Evolutionary conservation across 2,329 filamentous ascomycete genomes (phyloP), one percentile per base, ranked within the genome.

Genomic region (Botrytis squamosa): DNA sequence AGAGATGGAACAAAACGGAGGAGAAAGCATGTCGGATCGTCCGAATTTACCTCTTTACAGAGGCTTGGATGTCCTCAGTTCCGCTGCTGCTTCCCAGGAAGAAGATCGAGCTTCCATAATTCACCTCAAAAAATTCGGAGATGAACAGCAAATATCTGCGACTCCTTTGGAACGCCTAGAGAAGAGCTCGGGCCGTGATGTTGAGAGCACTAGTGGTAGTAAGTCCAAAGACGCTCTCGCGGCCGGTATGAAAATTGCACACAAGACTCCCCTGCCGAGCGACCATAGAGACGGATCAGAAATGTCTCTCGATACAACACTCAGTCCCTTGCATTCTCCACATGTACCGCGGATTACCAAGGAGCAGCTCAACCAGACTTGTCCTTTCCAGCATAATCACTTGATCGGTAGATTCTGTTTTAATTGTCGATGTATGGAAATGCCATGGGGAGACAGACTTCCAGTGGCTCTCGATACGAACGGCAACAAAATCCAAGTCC

Each of bases 401-500:
- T 29, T 16, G 3, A 25, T 52, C 18, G 69, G 59, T 29, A n/a
- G 18, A n/a, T 71, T 71, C 9, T 71, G 69, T n/a, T 71, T 71
- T 12, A 7, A 52, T 18, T 71, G 69, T 46, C 57, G 69, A 22
- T 44, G 5, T 5, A 71, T 71, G 8, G 22, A 46, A 20, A 65
- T 52, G 44, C 69, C 69, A 40, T 71, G 69, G 69, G 36, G 69
- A 40, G 33, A 71, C n/a, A 4, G 16, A 6, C 57, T n/a, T 36
- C 69, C 69, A 40, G 63, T 55, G 42, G 59, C 36, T 46, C 16
- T 49, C 29, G 69, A 65, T 25, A 40, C 42, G 10, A 33, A 22
- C 4, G 57, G 69, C 22, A 22, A 40, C 1, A 25, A 16, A 29
- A 52, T 71, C 6, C 33, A 20, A 25, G 40, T 29, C 0, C 33